Evolutionary conservation across 2,329 filamentous ascomycete species (phyloP).

Genomic region (Paecilomyces sp.): DNA sequence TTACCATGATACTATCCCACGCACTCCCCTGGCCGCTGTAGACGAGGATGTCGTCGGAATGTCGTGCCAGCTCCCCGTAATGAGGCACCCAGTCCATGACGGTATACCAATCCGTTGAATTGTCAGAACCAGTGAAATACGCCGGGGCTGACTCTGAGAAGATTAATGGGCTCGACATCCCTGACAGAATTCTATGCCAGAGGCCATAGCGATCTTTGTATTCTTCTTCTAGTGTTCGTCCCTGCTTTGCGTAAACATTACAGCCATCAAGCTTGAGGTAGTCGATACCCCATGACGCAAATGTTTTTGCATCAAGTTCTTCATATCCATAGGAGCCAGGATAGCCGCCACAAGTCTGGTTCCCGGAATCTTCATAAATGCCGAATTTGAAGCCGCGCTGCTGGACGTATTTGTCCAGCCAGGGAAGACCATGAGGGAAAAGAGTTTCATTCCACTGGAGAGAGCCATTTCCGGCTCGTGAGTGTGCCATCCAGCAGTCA

Average conservation of each 20-base stretch:
- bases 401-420: slow-evolving; percentile 34
- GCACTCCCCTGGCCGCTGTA: slow-evolving; percentile 34
- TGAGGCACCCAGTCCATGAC: slow-evolving; percentile 40
- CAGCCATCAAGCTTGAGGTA: slow-evolving; percentile 46
- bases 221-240: slow-evolving; percentile 14
- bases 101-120: slow-evolving; percentile 38
- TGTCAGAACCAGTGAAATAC: slow-evolving; percentile 32
- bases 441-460: slow-evolving; percentile 35
- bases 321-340: slow-evolving; percentile 37
- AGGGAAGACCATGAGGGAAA: slow-evolving; percentile 39
- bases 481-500: slow-evolving; percentile 38
- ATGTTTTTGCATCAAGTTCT: slow-evolving; percentile 34
- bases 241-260: slow-evolving; percentile 21
- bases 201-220: slow-evolving; percentile 28
- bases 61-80: slow-evolving; percentile 39
- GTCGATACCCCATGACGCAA: slow-evolving; percentile 33
- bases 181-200: slow-evolving; percentile 37
- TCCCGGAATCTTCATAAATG: slow-evolving; percentile 41
- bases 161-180: slow-evolving; percentile 29
- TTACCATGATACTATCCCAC: slow-evolving; percentile 44
- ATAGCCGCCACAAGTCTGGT: slow-evolving; percentile 37
- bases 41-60: slow-evolving; percentile 38
- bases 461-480: slow-evolving; percentile 28
- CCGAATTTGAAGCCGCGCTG: slow-evolving; percentile 37
- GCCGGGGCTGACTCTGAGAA: slow-evolving; percentile 43